Evolutionary conservation across 768 basidiomycete genomes (phyloP).

Genomic region (Tephrocybe rancida): DNA sequence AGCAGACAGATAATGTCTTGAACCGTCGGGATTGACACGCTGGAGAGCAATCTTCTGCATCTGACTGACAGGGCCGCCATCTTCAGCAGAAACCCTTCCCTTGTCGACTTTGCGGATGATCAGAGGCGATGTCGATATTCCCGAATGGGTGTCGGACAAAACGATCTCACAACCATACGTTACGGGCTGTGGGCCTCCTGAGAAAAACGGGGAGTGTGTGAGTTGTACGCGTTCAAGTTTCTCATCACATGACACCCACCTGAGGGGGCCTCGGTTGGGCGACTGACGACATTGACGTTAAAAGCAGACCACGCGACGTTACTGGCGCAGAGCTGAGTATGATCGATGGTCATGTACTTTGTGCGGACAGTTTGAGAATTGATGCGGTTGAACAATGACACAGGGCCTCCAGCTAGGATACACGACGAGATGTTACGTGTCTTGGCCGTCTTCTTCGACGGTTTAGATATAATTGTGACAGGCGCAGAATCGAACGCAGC

Average conservation of each 20-base stretch:
- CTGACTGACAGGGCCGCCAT: constrained; percentile 91
- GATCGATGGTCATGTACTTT: constrained; percentile 95
- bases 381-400: constrained; percentile 94
- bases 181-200: constrained; percentile 78
- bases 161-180: constrained; percentile 91
- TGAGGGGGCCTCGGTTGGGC: constrained; percentile 63
- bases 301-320: constrained; percentile 94
- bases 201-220: constrained; percentile 39
- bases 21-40: constrained; percentile 78
- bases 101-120: constrained; percentile 94
- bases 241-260: constrained; percentile 65
- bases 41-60: constrained; percentile 96
- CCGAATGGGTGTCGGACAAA: constrained; percentile 82
- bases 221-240: constrained; percentile 30
- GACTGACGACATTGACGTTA: constrained; percentile 86
- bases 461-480: constrained; percentile 95
- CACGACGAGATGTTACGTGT: constrained; percentile 91
- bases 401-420: constrained; percentile 86
- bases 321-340: constrained; percentile 82
- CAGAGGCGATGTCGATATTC: constrained; percentile 83
- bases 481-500: constrained; percentile 91
- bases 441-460: constrained; percentile 96
- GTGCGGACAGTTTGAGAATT: constrained; percentile 96
- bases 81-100: constrained; percentile 81
- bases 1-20: constrained; percentile 86